Evolutionary conservation across 164 flowering plant species (phyloP).

Genomic region (Euptelea pleiosperma): DNA sequence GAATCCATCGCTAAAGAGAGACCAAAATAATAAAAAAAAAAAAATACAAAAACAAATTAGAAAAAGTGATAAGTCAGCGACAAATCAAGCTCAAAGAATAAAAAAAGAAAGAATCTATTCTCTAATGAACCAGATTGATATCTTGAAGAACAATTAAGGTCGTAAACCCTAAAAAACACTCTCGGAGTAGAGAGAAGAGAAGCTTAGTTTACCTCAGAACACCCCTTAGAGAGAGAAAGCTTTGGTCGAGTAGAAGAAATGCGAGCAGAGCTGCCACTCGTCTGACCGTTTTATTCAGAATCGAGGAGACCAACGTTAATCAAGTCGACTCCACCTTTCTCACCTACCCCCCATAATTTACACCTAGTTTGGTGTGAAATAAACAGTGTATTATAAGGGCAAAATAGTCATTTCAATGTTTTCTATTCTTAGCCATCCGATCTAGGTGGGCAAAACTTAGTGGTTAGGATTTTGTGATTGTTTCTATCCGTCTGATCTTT

Average conservation of each 20-base stretch:
- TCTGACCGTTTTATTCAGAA: not conserved
- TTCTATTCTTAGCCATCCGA: no score
- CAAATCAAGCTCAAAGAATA: not conserved
- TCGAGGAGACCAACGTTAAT: no score
- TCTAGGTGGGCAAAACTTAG: no score
- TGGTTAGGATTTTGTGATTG: no score
- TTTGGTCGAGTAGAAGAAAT: not conserved
- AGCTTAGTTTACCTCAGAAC: slow-evolving; percentile 1
- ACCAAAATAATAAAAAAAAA: not conserved
- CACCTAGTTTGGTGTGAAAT: no score
- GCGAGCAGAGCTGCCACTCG: no score
- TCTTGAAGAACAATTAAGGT: not conserved
- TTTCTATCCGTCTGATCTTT: no score
- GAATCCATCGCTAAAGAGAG: slow-evolving; percentile 3
- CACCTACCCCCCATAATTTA: no score
- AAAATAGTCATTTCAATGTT: no score
- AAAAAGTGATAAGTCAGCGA: not conserved
- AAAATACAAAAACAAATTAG: not conserved
- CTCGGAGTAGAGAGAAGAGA: not conserved
- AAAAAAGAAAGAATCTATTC: no score
- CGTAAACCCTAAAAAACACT: not conserved
- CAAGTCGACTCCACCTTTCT: no score
- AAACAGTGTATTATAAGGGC: no score
- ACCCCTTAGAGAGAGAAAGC: slow-evolving; percentile 7
- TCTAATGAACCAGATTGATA: not conserved